Evolutionary conservation across 805 yeast species (phyloP).

Genomic region (Ogataea degrootiae): DNA sequence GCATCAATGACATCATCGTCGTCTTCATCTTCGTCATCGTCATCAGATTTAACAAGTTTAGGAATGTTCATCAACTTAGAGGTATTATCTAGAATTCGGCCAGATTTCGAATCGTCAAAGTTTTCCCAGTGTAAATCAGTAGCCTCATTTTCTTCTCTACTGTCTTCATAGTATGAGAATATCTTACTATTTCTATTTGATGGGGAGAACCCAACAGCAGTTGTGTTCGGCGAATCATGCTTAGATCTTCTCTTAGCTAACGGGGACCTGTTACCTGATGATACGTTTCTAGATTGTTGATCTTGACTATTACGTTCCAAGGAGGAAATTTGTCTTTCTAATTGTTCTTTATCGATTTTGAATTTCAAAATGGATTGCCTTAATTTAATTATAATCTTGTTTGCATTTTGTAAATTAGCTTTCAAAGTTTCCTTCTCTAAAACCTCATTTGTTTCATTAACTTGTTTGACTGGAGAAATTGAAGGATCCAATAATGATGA

Average conservation of each 20-base stretch:
- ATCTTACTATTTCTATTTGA: slow-evolving; percentile 13
- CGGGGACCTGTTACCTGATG: neutral
- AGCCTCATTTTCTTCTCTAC: slow-evolving; percentile 16
- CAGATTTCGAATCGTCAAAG: slow-evolving; percentile 13
- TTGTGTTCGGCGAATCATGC: slow-evolving; percentile 5
- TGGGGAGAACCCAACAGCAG: slow-evolving; percentile 9
- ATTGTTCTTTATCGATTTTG: slow-evolving; percentile 36
- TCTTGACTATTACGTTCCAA: no score
- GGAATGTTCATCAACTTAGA: slow-evolving; percentile 19
- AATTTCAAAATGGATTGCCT: slow-evolving; percentile 45
- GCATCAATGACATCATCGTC: slow-evolving; percentile 4
- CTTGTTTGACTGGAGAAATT: slow-evolving; percentile 30
- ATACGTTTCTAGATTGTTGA: neutral
- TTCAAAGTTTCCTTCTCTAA: slow-evolving; percentile 64
- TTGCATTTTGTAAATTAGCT: slow-evolving; percentile 61
- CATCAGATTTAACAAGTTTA: slow-evolving; percentile 15
- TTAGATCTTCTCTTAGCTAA: slow-evolving; percentile 4
- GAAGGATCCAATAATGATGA: slow-evolving; percentile 29
- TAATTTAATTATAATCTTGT: slow-evolving; percentile 55
- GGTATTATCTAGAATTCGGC: neutral
- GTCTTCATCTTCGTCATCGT: slow-evolving; percentile 18
- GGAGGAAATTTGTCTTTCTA: slow-evolving; percentile 18
- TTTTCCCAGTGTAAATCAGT: slow-evolving; percentile 18
- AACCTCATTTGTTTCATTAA: slow-evolving; percentile 38
- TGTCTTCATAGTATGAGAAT: slow-evolving; percentile 19